Evolutionary conservation across 305 asterid species (phyloP).

Genomic region (Rubia tinctorum): DNA sequence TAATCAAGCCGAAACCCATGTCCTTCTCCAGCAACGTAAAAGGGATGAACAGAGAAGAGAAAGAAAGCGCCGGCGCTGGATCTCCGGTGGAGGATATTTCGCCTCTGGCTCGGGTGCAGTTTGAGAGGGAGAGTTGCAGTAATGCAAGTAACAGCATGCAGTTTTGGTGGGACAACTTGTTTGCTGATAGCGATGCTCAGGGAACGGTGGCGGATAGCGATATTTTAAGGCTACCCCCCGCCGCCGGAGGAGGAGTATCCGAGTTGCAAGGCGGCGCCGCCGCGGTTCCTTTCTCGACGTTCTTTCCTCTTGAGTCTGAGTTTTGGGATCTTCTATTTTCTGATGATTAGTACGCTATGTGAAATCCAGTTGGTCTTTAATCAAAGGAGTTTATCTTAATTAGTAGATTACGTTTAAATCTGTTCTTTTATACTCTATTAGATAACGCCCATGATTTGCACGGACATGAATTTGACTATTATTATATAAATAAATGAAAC

Average conservation of each 20-base stretch:
- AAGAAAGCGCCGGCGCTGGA: neutral
- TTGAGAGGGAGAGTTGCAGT: neutral
- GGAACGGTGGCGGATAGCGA: neutral
- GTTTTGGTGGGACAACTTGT: slow-evolving; percentile 14
- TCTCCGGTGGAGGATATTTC: no score
- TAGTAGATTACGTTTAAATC: no score
- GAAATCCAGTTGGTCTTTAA: neutral
- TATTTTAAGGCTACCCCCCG: neutral
- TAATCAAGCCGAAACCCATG: slow-evolving; percentile 18
- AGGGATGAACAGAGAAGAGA: neutral
- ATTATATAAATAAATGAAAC: no score
- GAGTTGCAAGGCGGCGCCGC: neutral
- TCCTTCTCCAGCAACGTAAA: slow-evolving; percentile 2
- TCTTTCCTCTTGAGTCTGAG: neutral
- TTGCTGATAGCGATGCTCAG: neutral
- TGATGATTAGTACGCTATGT: neutral
- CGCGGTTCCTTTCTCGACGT: neutral
- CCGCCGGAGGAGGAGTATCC: neutral
- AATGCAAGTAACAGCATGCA: neutral
- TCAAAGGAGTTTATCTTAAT: no score
- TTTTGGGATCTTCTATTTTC: neutral
- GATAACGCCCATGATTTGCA: no score
- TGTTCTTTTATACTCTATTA: no score
- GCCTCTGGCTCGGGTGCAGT: no score
- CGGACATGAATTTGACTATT: no score